Evolutionary conservation across 2,329 filamentous ascomycete genomes (phyloP), one percentile per base, ranked within the genome.

Genomic region (Huntiella decipiens): DNA sequence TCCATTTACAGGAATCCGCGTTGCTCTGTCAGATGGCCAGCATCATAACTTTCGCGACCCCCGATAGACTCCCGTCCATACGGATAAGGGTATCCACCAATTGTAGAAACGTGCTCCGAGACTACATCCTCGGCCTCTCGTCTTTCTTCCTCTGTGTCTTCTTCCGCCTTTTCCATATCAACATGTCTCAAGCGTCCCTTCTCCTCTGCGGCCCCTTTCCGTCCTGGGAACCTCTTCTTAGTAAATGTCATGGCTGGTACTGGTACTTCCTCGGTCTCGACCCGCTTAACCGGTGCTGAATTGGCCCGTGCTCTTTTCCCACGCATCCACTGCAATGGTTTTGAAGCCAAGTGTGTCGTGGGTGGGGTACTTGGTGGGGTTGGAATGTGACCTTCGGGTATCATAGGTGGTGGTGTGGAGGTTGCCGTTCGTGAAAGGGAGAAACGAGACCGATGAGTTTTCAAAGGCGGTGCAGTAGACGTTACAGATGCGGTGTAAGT

Each of bases 231-330:
- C 22, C 22, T 28, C 22, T 28, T 28, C 17, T 31, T 43, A 17
- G 31, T 28, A 31, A 43, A 43, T 3, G 33, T 33, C 15, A 28
- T 38, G 4, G 34, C 19, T n/a, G 36, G 38, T 31, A 43, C 34
- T 4, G 38, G 28, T 38, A 46, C 13, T 5, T 13, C 38, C 32
- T 46, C 32, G 2, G 12, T 28, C 13, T 42, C 16, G 31, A 42
- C 16, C n/a, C 32, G 19, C 13, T 42, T 38, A 22, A 42, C 32
- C 32, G 46, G 46, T 28, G 46, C 46, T 15, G 46, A 48, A 31
- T 48, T 40, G 10, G 46, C 46, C 28, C 46, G 37, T 28, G 32
- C 19, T 13, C 46, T 36, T 3, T 43, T 35, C 6, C 32, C 41
- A 10, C 36, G 37, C 36, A 44, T 45, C 46, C 46, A 48, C n/a